A percentile compares a stretch with the other conserved stretches of the same genome.
Evolutionary conservation across 116 monocot genomes (phyloP).

Genomic region (Trichopus zeylanicus): DNA sequence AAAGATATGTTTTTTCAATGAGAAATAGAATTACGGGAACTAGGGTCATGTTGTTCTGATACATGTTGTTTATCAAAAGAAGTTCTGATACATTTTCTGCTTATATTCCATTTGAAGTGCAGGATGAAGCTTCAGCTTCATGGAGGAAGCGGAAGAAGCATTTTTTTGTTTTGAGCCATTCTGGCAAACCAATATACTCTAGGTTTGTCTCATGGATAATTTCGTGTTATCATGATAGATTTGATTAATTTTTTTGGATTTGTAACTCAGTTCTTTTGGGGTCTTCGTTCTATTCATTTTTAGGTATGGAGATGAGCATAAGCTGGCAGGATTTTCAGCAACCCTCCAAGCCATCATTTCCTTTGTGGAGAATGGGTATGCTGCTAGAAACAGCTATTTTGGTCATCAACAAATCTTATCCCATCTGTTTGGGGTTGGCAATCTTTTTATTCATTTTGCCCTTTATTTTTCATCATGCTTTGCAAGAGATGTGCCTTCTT

Average conservation of each 20-base stretch:
- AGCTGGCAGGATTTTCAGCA: slow-evolving; percentile 95
- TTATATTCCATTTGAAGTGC: slow-evolving; percentile 11
- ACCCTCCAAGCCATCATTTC: slow-evolving; percentile 98
- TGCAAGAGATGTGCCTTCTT: no score
- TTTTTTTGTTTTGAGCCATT: slow-evolving; percentile 88
- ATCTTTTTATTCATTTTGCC: slow-evolving; percentile 2
- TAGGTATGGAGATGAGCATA: slow-evolving; percentile 99
- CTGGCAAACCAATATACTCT: slow-evolving; percentile 97
- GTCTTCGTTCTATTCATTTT: slow-evolving; percentile 14
- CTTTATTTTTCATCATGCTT: no score
- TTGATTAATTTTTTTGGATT: no score
- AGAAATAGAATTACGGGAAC: no score
- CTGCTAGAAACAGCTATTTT: slow-evolving; percentile 17
- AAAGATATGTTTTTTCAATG: no score
- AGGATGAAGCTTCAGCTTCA: slow-evolving; percentile 88
- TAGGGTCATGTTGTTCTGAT: no score
- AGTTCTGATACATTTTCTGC: no score
- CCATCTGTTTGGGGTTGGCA: slow-evolving; percentile 12
- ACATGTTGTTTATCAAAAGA: no score
- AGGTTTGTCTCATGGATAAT: no score
- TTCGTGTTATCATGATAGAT: no score
- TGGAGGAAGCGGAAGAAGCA: slow-evolving; percentile 95
- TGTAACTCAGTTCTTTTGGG: no score
- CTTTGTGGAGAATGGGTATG: slow-evolving; percentile 93
- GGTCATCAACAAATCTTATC: slow-evolving; percentile 4